These are phyloP conservation scores for Suillus bovinus DNA, from an alignment of 768 basidiomycete genomes.

Conservation along the genomic window DNA sequence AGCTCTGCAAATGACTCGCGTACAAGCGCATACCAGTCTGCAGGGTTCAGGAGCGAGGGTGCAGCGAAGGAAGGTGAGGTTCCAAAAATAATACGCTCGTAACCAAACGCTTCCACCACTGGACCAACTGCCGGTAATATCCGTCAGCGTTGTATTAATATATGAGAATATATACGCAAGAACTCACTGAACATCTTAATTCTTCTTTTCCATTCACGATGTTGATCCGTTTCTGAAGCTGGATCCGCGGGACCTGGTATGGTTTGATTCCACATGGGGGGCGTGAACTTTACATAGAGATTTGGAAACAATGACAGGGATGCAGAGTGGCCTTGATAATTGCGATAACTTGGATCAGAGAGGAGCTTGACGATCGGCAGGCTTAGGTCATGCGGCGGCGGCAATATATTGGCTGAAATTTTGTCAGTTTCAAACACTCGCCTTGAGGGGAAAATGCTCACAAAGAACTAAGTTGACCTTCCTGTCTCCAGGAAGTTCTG, in stretches of 20 bases:
- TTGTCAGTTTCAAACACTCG: constrained; percentile 6
- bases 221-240: constrained; percentile 49
- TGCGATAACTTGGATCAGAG: constrained; percentile 71
- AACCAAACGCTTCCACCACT: constrained; percentile 84
- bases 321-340: constrained; percentile 72
- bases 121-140: constrained; percentile 62
- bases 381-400: constrained; percentile 72
- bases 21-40: constrained; percentile 81
- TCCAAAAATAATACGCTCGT: constrained; percentile 80
- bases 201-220: constrained; percentile 66
- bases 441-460: constrained; percentile 34
- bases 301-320: constrained; percentile 75
- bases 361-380: constrained; percentile 78
- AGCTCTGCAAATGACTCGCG: constrained; percentile 78
- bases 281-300: constrained; percentile 71
- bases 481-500: constrained; percentile 33
- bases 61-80: constrained; percentile 64
- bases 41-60: constrained; percentile 48
- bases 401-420: constrained; percentile 69
- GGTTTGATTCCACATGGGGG: constrained; percentile 67
- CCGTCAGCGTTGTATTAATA: not conserved
- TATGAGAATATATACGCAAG: constrained; percentile 11
- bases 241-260: constrained; percentile 38
- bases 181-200: constrained; percentile 86
- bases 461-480: constrained; percentile 66